Conservation (phyloP, 139 green algal genomes). For the Tetratostichococcus sp. region DNA sequence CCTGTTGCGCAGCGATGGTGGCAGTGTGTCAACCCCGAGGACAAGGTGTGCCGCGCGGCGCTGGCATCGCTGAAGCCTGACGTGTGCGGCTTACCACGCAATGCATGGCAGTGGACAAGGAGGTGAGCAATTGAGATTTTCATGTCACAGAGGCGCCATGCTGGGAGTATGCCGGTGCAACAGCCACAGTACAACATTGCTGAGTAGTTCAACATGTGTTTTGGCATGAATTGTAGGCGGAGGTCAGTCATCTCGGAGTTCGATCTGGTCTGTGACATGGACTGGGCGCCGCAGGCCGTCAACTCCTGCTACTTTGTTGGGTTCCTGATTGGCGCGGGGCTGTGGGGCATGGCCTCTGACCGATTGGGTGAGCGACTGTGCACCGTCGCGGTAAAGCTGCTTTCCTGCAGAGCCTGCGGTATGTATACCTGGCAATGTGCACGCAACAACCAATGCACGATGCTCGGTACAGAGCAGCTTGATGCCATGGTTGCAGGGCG, state of each 20-base stretch:
- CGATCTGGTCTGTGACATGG: conserved; percentile 46
- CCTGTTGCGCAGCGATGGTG: conserved; percentile 4
- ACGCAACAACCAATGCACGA: too few relatives aligned
- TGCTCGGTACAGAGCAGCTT: too few relatives aligned
- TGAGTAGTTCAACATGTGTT: neutral
- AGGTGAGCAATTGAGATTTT: conserved; percentile 8
- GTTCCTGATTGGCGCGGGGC: conserved; percentile 43
- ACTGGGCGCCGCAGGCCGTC: conserved; percentile 40
- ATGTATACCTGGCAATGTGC: too few relatives aligned
- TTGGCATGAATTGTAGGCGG: neutral
- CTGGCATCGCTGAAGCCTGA: neutral
- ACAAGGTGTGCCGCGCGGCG: conserved; percentile 10
- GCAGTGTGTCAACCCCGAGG: conserved; percentile 16
- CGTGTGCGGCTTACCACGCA: conserved; percentile 22
- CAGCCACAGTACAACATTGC: too few relatives aligned
- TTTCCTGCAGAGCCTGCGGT: too few relatives aligned
- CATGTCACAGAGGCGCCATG: neutral
- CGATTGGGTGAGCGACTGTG: conserved; percentile 30
- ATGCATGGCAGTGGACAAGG: conserved; percentile 27
- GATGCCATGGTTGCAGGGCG: conserved; percentile 1
- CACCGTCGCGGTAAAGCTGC: too few relatives aligned
- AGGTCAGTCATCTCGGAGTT: conserved; percentile 44
- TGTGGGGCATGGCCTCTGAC: conserved; percentile 36
- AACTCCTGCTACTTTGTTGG: conserved; percentile 58
- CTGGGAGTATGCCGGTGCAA: too few relatives aligned